Evolutionary conservation across 129 eudicot genomes (phyloP).

Genomic region (Flaveria brownii): DNA sequence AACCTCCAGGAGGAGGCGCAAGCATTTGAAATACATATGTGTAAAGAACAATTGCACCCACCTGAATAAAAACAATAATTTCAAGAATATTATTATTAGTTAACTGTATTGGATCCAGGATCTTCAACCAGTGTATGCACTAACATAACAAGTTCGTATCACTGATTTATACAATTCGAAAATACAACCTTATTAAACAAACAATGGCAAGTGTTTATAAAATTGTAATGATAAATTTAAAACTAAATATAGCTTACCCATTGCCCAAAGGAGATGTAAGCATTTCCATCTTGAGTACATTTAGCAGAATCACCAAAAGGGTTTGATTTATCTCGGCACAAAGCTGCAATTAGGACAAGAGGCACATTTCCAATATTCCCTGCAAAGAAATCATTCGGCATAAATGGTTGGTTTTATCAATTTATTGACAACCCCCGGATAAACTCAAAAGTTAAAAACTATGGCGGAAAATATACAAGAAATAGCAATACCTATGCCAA

Average conservation of each 20-base stretch:
- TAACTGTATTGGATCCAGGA: not conserved
- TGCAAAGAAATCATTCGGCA: conserved; percentile 23
- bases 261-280: conserved; percentile 93
- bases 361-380: conserved; percentile 97
- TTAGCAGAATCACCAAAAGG: conserved; percentile 80
- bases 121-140: not conserved
- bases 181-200: not conserved
- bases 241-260: conserved; percentile 60
- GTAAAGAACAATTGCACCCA: conserved; percentile 87
- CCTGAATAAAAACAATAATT: conserved; percentile 40
- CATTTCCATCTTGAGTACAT: conserved; percentile 95
- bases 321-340: conserved; percentile 87
- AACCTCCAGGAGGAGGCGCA: conserved; percentile 89
- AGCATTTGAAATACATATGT: conserved; percentile 96
- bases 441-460: no score
- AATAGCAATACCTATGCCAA: conserved; percentile 64
- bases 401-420: not conserved
- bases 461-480: not conserved
- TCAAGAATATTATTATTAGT: not conserved
- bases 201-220: not conserved
- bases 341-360: conserved; percentile 89
- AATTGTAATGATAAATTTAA: not conserved
- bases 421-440: no score
- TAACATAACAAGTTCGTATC: not conserved
- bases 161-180: not conserved